phyloP scores from a whole-genome alignment of 345 rosid genomes.

The Geranium rotundifolium region DNA sequence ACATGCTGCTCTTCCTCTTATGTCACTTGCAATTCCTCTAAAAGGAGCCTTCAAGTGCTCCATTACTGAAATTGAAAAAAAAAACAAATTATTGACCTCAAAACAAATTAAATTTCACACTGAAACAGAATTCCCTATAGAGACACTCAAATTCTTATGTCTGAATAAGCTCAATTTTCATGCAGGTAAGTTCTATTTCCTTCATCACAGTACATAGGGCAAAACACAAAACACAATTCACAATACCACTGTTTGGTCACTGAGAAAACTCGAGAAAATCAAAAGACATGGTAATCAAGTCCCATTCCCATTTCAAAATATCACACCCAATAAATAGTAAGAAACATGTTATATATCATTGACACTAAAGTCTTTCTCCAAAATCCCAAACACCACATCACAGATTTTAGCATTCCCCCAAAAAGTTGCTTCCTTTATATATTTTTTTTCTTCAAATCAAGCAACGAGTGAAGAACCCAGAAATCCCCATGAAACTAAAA shows the following conservation, averaged over 20 bases:
- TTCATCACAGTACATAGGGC: not conserved
- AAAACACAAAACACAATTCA: not conserved
- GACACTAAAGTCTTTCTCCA: not conserved
- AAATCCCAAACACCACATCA: not conserved
- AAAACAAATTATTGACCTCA: not conserved
- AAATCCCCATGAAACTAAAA: not conserved
- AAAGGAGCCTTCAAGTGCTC: slow-evolving; percentile 31
- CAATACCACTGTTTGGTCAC: not conserved
- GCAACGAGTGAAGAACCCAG: not conserved
- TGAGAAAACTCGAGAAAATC: not conserved
- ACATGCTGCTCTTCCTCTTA: slow-evolving; percentile 45
- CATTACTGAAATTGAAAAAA: slow-evolving; percentile 18
- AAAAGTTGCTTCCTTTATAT: not conserved
- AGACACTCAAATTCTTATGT: not conserved
- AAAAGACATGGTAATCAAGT: not conserved
- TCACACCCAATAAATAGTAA: not conserved
- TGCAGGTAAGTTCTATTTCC: not conserved
- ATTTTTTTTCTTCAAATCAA: too few species aligned
- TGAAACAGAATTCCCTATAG: not conserved
- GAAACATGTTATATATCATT: too few species aligned
- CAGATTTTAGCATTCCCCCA: not conserved
- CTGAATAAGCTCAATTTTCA: not conserved
- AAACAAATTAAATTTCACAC: not conserved
- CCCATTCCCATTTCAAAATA: not conserved
- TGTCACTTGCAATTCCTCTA: slow-evolving; percentile 40